Conservation (phyloP, 2,329 filamentous ascomycete species). For the Trichophyton verrucosum region DNA sequence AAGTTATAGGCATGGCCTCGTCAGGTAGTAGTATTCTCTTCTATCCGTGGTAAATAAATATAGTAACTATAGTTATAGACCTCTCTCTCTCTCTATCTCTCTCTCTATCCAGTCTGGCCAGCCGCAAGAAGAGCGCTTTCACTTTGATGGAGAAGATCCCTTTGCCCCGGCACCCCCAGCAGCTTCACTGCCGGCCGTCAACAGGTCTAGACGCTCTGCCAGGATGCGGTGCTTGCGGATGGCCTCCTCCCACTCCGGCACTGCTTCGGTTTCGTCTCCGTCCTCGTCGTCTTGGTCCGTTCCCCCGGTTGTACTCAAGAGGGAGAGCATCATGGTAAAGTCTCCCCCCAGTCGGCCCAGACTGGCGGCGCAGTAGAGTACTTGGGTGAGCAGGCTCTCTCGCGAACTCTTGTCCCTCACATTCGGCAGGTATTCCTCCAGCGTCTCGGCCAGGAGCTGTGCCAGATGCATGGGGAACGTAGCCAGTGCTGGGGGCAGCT, state of each 20-base stretch:
- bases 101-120: neutral
- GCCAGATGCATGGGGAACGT: slow-evolving; percentile 79
- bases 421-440: slow-evolving; percentile 65
- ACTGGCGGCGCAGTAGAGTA: slow-evolving; percentile 85
- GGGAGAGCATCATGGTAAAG: slow-evolving; percentile 75
- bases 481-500: slow-evolving; percentile 62
- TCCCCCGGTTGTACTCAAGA: slow-evolving; percentile 37
- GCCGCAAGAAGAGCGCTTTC: neutral
- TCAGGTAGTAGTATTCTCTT: neutral
- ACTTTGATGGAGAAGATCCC: neutral
- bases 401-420: slow-evolving; percentile 66
- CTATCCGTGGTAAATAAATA: too few species aligned
- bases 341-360: slow-evolving; percentile 81
- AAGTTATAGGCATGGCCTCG: neutral
- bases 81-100: too few species aligned
- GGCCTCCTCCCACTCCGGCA: slow-evolving; percentile 66
- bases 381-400: slow-evolving; percentile 82
- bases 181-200: slow-evolving; percentile 20
- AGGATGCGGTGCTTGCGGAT: slow-evolving; percentile 78
- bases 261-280: slow-evolving; percentile 33
- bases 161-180: neutral
- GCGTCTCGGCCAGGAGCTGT: slow-evolving; percentile 63
- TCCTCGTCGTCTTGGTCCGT: slow-evolving; percentile 31
- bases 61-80: too few species aligned
- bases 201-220: slow-evolving; percentile 50